These are phyloP conservation scores for Trichosporon faecale DNA, from an alignment of 1,284 basidiomycete species.

Conservation along the genomic window DNA sequence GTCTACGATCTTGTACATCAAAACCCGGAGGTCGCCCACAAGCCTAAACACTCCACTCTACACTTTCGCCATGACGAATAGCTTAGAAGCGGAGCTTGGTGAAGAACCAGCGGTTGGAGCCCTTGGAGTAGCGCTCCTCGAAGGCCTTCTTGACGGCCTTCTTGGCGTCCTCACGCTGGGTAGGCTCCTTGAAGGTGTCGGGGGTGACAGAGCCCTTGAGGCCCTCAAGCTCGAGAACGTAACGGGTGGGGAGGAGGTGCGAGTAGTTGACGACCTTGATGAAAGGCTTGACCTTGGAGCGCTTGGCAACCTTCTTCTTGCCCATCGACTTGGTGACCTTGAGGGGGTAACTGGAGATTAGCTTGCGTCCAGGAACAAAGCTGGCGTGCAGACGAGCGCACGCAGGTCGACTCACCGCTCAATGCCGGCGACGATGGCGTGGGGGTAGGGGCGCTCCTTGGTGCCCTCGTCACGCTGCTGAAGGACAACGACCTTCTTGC, in stretches of 20 bases:
- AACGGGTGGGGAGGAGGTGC: conserved; percentile 95
- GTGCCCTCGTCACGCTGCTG: conserved; percentile 93
- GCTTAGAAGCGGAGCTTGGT: conserved; percentile 46
- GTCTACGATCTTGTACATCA: conserved; percentile 11
- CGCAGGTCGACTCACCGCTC: conserved; percentile 58
- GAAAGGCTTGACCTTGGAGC: conserved; percentile 96
- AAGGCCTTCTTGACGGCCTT: conserved; percentile 93
- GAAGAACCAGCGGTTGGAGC: conserved; percentile 87
- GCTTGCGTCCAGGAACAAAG: neutral
- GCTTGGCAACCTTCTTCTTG: conserved; percentile 81
- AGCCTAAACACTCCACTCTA: conserved; percentile 9
- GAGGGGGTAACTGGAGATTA: conserved; percentile 69
- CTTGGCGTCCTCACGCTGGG: conserved; percentile 87
- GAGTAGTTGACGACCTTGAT: conserved; percentile 99
- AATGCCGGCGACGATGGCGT: conserved; percentile 92
- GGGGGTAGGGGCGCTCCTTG: conserved; percentile 81
- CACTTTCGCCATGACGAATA: conserved; percentile 9
- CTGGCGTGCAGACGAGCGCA: neutral
- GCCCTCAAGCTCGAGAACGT: conserved; percentile 87
- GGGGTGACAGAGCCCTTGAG: conserved; percentile 76
- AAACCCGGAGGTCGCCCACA: conserved; percentile 11
- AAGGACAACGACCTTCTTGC: conserved; percentile 94
- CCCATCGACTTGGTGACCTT: conserved; percentile 97
- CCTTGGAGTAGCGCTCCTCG: conserved; percentile 84
- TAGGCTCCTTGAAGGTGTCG: conserved; percentile 93